These are phyloP conservation scores for Phoma herbarum DNA, from an alignment of 2,329 filamentous ascomycete species.

Conservation along the genomic window DNA sequence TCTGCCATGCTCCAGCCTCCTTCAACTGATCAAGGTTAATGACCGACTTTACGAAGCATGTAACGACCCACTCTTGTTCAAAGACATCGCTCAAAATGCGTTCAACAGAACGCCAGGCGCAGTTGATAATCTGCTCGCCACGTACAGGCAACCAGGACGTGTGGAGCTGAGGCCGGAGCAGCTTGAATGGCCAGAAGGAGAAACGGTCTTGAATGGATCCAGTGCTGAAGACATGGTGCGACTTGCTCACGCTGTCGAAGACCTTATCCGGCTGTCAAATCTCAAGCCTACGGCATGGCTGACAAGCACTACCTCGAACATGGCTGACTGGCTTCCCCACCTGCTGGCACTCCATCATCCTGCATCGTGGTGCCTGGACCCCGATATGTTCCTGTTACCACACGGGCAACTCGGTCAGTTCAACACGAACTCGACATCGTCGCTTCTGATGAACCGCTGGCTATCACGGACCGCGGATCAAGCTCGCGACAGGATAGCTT, in stretches of 20 bases:
- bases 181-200: conserved; percentile 23
- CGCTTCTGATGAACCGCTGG: conserved; percentile 2
- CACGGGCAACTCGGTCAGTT: conserved; percentile 22
- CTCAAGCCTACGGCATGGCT: conserved; percentile 9
- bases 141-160: conserved; percentile 8
- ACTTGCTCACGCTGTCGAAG: conserved; percentile 29
- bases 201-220: conserved; percentile 8
- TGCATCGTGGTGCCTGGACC: conserved; percentile 16
- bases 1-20: conserved; percentile 27
- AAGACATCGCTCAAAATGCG: conserved; percentile 22
- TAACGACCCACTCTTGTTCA: conserved; percentile 30
- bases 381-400: conserved; percentile 22
- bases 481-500: conserved; percentile 7
- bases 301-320: conserved; percentile 9
- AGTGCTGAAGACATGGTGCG: conserved; percentile 24
- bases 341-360: conserved; percentile 32
- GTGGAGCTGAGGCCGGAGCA: background rate
- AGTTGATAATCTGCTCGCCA: background rate
- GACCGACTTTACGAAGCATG: conserved; percentile 26
- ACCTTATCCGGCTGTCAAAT: conserved; percentile 12
- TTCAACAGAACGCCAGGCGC: conserved; percentile 6
- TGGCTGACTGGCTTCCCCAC: conserved; percentile 35
- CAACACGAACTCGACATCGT: conserved; percentile 3
- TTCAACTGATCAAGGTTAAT: conserved; percentile 26
- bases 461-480: conserved; percentile 4